phyloP scores from a whole-genome alignment of 352 stramenopile species.

The Phytophthora crassamura region DNA sequence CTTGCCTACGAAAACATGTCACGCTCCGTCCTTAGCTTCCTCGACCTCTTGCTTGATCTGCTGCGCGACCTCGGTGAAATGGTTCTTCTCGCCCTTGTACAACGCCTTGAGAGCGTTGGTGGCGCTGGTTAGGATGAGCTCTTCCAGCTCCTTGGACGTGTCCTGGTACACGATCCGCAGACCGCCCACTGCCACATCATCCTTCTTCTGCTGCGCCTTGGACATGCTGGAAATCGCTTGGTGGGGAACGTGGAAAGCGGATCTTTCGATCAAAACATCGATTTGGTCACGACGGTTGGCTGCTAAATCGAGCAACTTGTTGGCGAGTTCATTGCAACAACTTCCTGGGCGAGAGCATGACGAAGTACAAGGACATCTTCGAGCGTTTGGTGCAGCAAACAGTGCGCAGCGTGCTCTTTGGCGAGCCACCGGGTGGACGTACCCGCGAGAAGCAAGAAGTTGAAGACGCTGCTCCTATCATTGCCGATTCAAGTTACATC shows the following conservation, averaged over 20 bases:
- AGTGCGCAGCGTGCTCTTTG: constrained; percentile 54
- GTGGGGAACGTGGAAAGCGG: background rate
- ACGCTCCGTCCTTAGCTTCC: constrained; percentile 68
- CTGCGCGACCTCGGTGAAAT: constrained; percentile 84
- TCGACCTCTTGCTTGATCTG: constrained; percentile 85
- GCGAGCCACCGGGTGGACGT: background rate
- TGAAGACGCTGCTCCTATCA: background rate
- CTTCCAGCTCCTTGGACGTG: constrained; percentile 71
- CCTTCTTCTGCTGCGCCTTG: constrained; percentile 83
- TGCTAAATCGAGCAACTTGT: constrained; percentile 19
- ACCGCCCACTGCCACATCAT: constrained; percentile 71
- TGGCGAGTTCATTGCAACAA: background rate
- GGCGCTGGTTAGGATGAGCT: constrained; percentile 71
- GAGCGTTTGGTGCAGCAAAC: constrained; percentile 53
- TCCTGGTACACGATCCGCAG: constrained; percentile 80
- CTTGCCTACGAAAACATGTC: constrained; percentile 88
- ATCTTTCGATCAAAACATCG: constrained; percentile 20
- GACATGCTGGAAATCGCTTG: constrained; percentile 46
- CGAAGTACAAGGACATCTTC: constrained; percentile 28
- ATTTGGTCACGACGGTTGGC: constrained; percentile 10
- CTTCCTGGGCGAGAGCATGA: background rate
- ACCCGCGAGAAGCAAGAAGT: background rate
- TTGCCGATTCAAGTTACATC: background rate
- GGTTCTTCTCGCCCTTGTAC: constrained; percentile 87
- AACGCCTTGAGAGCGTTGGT: constrained; percentile 83